A percentile compares a stretch with the other conserved stretches of the same genome.
Conservation (phyloP, 2,329 filamentous ascomycete species). For the Neopestalotiopsis rosae region DNA sequence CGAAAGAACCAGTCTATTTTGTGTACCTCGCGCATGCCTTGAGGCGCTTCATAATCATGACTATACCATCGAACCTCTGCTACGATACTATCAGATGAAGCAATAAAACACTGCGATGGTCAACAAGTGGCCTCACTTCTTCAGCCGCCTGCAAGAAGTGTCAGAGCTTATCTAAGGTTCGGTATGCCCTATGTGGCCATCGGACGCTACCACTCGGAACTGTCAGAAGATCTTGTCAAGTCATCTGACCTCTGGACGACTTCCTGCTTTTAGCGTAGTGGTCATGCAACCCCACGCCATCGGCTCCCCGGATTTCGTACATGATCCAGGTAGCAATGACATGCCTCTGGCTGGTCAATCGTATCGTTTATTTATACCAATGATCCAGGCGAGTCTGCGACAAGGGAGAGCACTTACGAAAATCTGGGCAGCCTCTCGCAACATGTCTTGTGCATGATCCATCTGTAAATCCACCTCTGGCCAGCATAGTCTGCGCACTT, state of each 20-base stretch:
- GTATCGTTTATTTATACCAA: not conserved
- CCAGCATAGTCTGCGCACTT: no score
- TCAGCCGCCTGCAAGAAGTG: not conserved
- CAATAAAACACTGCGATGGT: not conserved
- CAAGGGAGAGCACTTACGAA: not conserved
- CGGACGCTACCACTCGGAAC: not conserved
- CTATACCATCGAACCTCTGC: not conserved
- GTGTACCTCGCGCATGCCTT: no score
- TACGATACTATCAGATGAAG: not conserved
- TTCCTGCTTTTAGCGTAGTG: not conserved
- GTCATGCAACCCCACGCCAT: not conserved
- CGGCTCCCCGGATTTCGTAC: not conserved
- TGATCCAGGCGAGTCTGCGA: not conserved
- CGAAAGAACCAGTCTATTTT: not conserved
- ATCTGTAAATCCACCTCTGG: not conserved
- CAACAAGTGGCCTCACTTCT: not conserved
- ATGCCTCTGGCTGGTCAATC: not conserved
- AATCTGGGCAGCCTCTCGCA: not conserved
- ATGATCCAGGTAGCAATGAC: not conserved
- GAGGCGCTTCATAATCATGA: not conserved
- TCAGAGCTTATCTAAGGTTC: slow-evolving; percentile 11
- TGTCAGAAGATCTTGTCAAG: not conserved
- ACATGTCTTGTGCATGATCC: not conserved
- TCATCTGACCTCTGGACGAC: not conserved
- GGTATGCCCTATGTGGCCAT: slow-evolving; percentile 15